Conservation (phyloP, 208 protist genomes). For the Acanthamoeba castellanii region DNA sequence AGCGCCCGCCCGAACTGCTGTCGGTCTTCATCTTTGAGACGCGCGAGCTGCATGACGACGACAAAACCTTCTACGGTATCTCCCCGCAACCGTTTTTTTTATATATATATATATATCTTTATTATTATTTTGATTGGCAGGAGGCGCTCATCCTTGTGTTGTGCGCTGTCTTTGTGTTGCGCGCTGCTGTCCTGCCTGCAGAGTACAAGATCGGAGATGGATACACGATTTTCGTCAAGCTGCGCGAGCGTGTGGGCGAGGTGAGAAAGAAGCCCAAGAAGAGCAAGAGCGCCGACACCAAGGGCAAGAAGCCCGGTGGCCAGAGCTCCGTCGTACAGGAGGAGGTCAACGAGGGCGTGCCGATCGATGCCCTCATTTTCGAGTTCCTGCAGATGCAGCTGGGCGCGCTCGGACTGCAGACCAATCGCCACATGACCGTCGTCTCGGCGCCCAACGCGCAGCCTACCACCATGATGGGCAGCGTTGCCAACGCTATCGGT, state of each 20-base stretch:
- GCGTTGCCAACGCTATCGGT: conserved; percentile 2
- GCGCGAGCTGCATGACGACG: conserved; percentile 44
- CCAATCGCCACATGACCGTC: not conserved
- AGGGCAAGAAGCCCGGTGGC: conserved; percentile 52
- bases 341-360: conserved; percentile 74
- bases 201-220: conserved; percentile 56
- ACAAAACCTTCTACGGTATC: conserved; percentile 69
- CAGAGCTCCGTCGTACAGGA: conserved; percentile 26
- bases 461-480: not conserved
- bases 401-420: conserved; percentile 74
- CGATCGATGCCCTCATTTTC: conserved; percentile 70
- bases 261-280: conserved; percentile 54
- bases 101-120: too few relatives aligned
- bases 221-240: conserved; percentile 58
- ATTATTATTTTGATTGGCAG: not conserved
- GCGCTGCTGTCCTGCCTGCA: not conserved
- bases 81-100: too few relatives aligned
- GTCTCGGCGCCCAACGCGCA: not conserved
- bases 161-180: not conserved
- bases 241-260: conserved; percentile 9
- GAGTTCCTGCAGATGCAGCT: conserved; percentile 79
- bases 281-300: not conserved
- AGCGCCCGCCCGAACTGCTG: conserved; percentile 43
- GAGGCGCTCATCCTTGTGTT: too few relatives aligned
- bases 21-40: conserved; percentile 37